Percentiles rank a stretch among this genome's conserved stretches.
Conservation (phyloP, 305 asterid species). For the Vinca major region DNA sequence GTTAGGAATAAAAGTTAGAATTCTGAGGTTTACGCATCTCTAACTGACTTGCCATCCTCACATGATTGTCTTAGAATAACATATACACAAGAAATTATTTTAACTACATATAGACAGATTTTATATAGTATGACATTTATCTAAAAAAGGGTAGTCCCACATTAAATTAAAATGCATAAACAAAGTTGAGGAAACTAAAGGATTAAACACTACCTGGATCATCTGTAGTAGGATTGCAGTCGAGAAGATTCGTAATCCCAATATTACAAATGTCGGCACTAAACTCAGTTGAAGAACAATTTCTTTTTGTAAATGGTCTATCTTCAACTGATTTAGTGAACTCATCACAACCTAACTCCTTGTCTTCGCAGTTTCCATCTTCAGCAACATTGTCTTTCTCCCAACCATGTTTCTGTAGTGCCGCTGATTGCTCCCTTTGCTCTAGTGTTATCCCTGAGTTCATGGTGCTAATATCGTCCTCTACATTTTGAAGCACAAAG, state of each 20-base stretch:
- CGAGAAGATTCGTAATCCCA: background rate
- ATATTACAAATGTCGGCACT: background rate
- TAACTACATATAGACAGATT: background rate
- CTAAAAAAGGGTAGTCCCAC: too few species aligned
- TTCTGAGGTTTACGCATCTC: background rate
- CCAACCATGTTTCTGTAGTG: background rate
- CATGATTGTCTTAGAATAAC: background rate
- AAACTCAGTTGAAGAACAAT: background rate
- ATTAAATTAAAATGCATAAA: too few species aligned
- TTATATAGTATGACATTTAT: background rate
- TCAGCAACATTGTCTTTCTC: background rate
- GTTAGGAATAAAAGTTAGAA: background rate
- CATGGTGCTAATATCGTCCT: background rate
- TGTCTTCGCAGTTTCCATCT: background rate
- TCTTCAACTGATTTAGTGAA: background rate
- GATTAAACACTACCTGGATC: background rate
- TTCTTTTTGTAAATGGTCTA: background rate
- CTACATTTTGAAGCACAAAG: constrained; percentile 4
- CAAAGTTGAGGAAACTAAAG: background rate
- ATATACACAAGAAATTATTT: background rate
- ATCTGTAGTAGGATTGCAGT: background rate
- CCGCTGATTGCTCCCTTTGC: background rate
- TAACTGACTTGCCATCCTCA: background rate
- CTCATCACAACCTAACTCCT: background rate
- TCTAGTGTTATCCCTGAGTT: background rate